phyloP scores from a whole-genome alignment of 2,329 filamentous ascomycete species.

The Helminthosporium solani region DNA sequence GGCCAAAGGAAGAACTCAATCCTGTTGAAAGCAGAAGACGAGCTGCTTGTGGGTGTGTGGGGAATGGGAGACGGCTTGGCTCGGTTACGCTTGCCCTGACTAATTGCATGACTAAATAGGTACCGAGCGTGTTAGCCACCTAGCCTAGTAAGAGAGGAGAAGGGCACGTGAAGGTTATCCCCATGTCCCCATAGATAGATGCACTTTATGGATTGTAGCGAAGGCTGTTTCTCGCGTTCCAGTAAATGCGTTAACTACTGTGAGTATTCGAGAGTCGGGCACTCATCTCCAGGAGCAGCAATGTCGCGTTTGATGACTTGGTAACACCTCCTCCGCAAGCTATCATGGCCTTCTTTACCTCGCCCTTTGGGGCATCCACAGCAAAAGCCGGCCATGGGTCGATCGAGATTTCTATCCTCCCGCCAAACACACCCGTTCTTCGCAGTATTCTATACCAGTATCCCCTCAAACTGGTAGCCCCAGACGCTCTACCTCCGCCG shows the following conservation, averaged over 20 bases:
- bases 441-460: conserved; percentile 84
- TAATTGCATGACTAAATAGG: too few species aligned
- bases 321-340: too few species aligned
- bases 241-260: too few species aligned
- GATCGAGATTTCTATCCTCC: conserved; percentile 71
- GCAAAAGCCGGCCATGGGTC: conserved; percentile 75
- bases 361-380: conserved; percentile 75
- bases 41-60: conserved; percentile 3
- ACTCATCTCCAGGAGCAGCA: too few species aligned
- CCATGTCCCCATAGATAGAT: too few species aligned
- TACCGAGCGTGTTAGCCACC: too few species aligned
- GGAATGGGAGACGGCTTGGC: not conserved
- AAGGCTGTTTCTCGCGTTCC: too few species aligned
- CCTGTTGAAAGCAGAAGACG: not conserved
- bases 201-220: too few species aligned
- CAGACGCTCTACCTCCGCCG: conserved; percentile 64
- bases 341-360: conserved; percentile 45
- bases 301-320: too few species aligned
- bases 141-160: too few species aligned
- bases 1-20: not conserved
- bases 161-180: too few species aligned
- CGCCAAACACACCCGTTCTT: conserved; percentile 69
- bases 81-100: not conserved
- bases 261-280: too few species aligned
- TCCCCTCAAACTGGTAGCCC: conserved; percentile 88